Percentiles rank a stretch among this genome's conserved stretches.
These are phyloP conservation scores for Lentinula edodes DNA, from an alignment of 768 basidiomycete species.

Conservation along the genomic window DNA sequence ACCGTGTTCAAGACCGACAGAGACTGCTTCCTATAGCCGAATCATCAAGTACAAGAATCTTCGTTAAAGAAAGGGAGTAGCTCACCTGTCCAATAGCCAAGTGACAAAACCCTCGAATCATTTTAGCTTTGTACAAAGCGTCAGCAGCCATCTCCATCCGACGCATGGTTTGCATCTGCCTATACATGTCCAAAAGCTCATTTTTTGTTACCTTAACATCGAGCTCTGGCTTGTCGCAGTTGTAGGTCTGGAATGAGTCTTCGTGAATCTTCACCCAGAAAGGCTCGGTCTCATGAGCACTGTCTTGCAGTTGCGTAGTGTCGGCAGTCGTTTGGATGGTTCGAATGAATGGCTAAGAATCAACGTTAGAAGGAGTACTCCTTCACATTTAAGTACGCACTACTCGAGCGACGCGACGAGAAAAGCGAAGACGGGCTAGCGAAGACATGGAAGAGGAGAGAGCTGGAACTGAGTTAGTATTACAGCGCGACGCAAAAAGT, in stretches of 20 bases:
- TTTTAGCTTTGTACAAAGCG: constrained; percentile 92
- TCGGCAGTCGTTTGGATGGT: constrained; percentile 78
- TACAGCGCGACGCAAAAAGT: background rate
- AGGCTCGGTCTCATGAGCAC: constrained; percentile 51
- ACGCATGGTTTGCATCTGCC: constrained; percentile 82
- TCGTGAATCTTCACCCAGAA: constrained; percentile 85
- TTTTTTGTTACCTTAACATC: constrained; percentile 80
- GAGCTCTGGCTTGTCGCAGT: constrained; percentile 74
- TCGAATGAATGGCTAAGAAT: constrained; percentile 33
- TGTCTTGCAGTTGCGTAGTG: constrained; percentile 56
- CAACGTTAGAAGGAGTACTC: background rate
- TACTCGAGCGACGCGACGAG: background rate
- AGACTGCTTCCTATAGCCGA: constrained; percentile 81
- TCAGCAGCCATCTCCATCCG: constrained; percentile 98
- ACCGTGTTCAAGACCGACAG: constrained; percentile 77
- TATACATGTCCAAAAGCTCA: constrained; percentile 45
- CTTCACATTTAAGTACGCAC: background rate
- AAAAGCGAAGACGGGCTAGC: constrained; percentile 6
- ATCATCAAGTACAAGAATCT: constrained; percentile 1
- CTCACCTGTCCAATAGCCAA: constrained; percentile 92
- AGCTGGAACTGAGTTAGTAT: background rate
- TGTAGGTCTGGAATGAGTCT: constrained; percentile 80
- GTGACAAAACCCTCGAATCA: constrained; percentile 98
- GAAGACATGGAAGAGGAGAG: constrained; percentile 3
- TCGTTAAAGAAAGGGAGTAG: background rate